A percentile compares a stretch with the other conserved stretches of the same genome.
Conservation (phyloP, 345 rosid genomes). For the Syzygium oleosum region DNA sequence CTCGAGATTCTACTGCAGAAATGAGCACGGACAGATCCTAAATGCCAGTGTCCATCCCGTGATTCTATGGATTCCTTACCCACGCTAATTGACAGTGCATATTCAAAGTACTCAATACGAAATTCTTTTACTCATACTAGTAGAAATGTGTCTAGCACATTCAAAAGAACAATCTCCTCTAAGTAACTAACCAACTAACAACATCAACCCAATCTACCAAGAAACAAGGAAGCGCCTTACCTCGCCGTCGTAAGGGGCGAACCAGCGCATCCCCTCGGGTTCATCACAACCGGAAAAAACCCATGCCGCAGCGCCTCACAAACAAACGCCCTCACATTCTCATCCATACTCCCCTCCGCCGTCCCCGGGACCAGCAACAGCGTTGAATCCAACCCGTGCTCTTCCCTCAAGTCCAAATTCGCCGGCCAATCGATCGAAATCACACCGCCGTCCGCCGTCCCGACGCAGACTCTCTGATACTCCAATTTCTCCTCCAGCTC, state of each 20-base stretch:
- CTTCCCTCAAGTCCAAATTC: conserved; percentile 62
- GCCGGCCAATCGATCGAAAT: conserved; percentile 88
- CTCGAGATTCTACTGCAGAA: not conserved
- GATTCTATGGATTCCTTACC: not conserved
- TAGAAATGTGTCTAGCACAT: not conserved
- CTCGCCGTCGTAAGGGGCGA: conserved; percentile 87
- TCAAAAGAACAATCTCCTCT: not conserved
- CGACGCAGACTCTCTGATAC: conserved; percentile 68
- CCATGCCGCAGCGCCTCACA: conserved; percentile 56
- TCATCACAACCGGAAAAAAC: conserved; percentile 79
- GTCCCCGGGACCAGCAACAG: conserved; percentile 79
- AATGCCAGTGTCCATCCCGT: not conserved
- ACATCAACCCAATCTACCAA: not conserved
- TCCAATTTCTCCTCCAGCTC: conserved; percentile 29
- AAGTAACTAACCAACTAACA: not conserved
- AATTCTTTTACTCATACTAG: not conserved
- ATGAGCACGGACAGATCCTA: not conserved
- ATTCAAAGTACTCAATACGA: not conserved
- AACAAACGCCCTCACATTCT: conserved; percentile 46
- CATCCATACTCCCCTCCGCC: conserved; percentile 61
- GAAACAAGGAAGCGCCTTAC: conserved; percentile 23
- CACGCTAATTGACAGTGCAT: not conserved
- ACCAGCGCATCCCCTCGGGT: conserved; percentile 97
- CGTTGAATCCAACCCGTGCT: conserved; percentile 79
- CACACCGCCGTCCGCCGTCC: conserved; percentile 72